Conservation (phyloP, 2,329 filamentous ascomycete genomes). For the Elsinoe batatas region DNA sequence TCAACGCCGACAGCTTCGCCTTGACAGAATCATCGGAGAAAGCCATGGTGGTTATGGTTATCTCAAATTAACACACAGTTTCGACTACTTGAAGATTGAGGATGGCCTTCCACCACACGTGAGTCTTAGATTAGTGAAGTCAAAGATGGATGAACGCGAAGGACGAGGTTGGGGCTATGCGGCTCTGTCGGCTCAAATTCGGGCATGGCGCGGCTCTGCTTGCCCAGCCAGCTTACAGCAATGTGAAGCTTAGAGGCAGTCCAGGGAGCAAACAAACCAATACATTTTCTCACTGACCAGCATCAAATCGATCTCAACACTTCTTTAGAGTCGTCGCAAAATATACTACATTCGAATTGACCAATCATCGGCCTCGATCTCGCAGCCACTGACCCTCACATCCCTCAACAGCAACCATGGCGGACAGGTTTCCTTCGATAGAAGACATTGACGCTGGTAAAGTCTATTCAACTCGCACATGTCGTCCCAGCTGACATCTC, state of each 20-base stretch:
- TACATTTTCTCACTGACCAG: conserved; percentile 5
- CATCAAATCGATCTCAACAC: not conserved
- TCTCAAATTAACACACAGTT: not conserved
- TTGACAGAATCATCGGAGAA: conserved; percentile 93
- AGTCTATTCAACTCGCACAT: conserved; percentile 19
- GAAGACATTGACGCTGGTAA: conserved; percentile 45
- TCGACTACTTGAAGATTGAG: not conserved
- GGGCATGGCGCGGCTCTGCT: not conserved
- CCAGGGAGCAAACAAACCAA: not conserved
- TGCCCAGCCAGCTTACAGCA: not conserved
- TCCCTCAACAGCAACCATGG: conserved; percentile 28
- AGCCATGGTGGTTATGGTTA: conserved; percentile 52
- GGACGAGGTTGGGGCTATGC: not conserved
- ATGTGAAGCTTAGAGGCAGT: not conserved
- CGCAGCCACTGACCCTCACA: not conserved
- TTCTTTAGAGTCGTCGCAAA: not conserved
- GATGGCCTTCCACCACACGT: not conserved
- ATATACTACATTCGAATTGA: not conserved
- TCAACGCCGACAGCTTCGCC: conserved; percentile 87
- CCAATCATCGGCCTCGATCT: too few relatives aligned
- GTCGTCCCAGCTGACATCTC: conserved; percentile 14
- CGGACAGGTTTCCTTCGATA: conserved; percentile 43
- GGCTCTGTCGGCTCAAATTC: conserved; percentile 1
- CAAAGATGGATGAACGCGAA: not conserved
- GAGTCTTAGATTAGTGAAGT: not conserved